Conservation (phyloP, 225 moss, liverwort and hornwort species). For the Thuidium tamariscinum region DNA sequence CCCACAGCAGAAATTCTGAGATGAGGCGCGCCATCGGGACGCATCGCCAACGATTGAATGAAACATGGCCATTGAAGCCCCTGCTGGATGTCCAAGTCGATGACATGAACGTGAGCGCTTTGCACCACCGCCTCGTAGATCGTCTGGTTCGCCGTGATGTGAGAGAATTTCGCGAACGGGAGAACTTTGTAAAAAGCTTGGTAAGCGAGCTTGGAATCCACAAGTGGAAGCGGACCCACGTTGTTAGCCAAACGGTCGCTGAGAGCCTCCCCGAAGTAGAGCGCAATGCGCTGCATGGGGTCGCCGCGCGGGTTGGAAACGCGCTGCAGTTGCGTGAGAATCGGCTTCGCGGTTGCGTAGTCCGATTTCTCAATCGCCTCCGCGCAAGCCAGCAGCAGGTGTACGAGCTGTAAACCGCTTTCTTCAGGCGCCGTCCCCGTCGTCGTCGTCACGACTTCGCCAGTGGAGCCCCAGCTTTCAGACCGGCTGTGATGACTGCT, state of each 20-base stretch:
- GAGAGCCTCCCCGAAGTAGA: conserved; percentile 68
- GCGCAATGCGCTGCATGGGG: conserved; percentile 87
- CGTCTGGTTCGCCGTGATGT: conserved; percentile 73
- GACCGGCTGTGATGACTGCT: conserved; percentile 19
- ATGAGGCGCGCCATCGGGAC: conserved; percentile 28
- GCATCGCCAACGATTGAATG: conserved; percentile 57
- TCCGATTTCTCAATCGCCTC: conserved; percentile 60
- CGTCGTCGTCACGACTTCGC: neutral
- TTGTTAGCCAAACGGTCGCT: conserved; percentile 30
- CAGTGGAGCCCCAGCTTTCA: conserved; percentile 38
- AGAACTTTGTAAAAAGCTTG: conserved; percentile 64
- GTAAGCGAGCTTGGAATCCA: conserved; percentile 39
- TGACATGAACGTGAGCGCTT: conserved; percentile 47
- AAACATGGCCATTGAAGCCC: conserved; percentile 79
- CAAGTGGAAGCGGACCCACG: neutral
- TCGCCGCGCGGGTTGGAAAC: conserved; percentile 59
- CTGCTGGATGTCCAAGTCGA: conserved; percentile 69
- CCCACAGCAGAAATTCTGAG: conserved; percentile 68
- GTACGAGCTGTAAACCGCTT: conserved; percentile 73
- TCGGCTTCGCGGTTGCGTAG: conserved; percentile 37
- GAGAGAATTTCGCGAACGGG: conserved; percentile 64
- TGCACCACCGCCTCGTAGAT: conserved; percentile 56
- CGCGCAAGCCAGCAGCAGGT: conserved; percentile 70
- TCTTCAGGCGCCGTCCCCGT: conserved; percentile 24
- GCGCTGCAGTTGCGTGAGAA: conserved; percentile 52